Evolutionary conservation across 768 basidiomycete species (phyloP), one percentile per base, ranked within the genome.

Genomic region (Amanita jacksonii): DNA sequence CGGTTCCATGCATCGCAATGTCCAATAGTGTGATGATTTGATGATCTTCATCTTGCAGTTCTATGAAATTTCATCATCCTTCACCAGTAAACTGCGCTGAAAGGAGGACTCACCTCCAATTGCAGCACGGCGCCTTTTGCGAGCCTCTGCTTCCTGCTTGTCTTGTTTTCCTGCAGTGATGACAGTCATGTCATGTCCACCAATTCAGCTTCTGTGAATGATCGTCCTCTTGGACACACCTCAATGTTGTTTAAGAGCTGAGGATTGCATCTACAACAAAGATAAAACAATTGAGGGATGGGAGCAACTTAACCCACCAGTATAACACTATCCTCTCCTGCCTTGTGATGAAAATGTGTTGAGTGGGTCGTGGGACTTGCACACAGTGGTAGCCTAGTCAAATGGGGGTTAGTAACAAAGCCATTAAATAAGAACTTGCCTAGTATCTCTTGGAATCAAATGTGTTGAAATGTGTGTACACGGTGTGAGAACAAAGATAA

Each of bases 221-320:
- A 30, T 40, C 1, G 25, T 16, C 27, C 30, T 30, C 39, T 40
- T 40, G n/a, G 39, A 40, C 30, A 40, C 12, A 9, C 39, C 39
- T 30, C 18, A 3, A 15, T 3, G 16, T 18, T 16, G 12, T n/a
- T 12, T 40, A 28, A 30, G 4, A 19, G 25, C 24, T 4, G 27
- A 40, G 15, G 13, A 12, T 16, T 40, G 27, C 39, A 40, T 40
- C 38, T 38, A 19, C 68, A 51, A 54, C 54, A 30, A 62, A 28
- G 12, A 6, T 28, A 12, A 28, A 12, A 6, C 12, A 12, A 28
- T 28, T 6, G 27, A 28, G 7, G 12, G 12, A 28, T 28, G n/a
- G n/a, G n/a, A n/a, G n/a, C n/a, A n/a, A 28, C 27, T 6, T 12
- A 28, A 6, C 27, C 6, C 27, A 28, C 6, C 27, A 28, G 27